Conservation (phyloP, 2,329 filamentous ascomycete species). For the Bipolaris bicolor region DNA sequence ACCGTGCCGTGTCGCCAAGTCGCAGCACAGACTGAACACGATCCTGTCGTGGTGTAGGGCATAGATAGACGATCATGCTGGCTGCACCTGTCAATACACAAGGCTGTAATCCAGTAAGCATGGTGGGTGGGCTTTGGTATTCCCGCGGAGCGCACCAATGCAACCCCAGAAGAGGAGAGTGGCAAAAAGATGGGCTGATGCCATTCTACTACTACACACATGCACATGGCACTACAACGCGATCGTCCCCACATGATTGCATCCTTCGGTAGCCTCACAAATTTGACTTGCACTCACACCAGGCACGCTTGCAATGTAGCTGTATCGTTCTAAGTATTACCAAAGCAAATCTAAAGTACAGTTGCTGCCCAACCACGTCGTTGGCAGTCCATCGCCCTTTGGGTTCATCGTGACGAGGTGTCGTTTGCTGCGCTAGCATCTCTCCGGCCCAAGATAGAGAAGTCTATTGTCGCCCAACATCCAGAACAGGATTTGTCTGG, state of each 20-base stretch:
- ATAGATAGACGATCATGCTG: constrained; percentile 1
- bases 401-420: constrained; percentile 26
- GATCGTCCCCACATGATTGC: constrained; percentile 2
- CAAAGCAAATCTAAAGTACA: constrained; percentile 26
- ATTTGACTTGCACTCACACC: not conserved
- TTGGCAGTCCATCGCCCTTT: constrained; percentile 15
- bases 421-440: constrained; percentile 22
- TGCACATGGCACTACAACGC: constrained; percentile 2
- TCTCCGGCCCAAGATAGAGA: constrained; percentile 21
- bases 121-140: constrained; percentile 10
- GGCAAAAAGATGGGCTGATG: constrained; percentile 10
- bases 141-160: constrained; percentile 23
- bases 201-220: constrained; percentile 6
- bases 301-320: constrained; percentile 21
- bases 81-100: constrained; percentile 14
- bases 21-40: constrained; percentile 10
- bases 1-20: constrained; percentile 11
- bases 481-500: constrained; percentile 4
- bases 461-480: constrained; percentile 32
- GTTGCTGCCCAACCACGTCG: constrained; percentile 31
- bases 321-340: constrained; percentile 23
- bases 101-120: constrained; percentile 21
- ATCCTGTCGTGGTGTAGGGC: constrained; percentile 8
- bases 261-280: constrained; percentile 2
- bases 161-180: constrained; percentile 10